These are phyloP conservation scores for Dryas drummondii DNA, from an alignment of 306 rosid genomes.

Conservation along the genomic window DNA sequence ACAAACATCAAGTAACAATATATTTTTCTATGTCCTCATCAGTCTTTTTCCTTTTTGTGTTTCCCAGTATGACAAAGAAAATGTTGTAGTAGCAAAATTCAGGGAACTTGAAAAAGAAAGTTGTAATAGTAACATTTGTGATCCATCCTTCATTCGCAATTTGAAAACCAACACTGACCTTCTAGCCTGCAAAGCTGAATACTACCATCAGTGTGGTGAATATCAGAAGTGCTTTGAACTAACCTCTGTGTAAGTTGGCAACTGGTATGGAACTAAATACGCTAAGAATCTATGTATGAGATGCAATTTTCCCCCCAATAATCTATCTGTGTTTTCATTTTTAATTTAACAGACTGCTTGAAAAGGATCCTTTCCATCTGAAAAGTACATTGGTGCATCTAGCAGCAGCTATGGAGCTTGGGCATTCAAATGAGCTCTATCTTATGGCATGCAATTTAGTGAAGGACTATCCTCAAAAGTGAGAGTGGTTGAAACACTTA, in stretches of 20 bases:
- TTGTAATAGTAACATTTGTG: conserved; percentile 58
- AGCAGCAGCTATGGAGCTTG: conserved; percentile 97
- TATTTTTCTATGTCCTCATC: conserved; percentile 13
- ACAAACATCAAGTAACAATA: background rate
- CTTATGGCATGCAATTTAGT: conserved; percentile 94
- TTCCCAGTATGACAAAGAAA: conserved; percentile 83
- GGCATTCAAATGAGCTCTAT: conserved; percentile 94
- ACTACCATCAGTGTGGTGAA: conserved; percentile 94
- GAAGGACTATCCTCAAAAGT: conserved; percentile 98
- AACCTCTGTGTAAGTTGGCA: conserved; percentile 75
- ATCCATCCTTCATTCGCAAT: conserved; percentile 57
- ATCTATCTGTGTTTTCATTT: conserved; percentile 12
- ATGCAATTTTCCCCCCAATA: background rate
- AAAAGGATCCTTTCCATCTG: conserved; percentile 91
- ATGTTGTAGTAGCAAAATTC: conserved; percentile 74
- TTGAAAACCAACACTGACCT: conserved; percentile 82
- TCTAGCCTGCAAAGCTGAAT: conserved; percentile 97
- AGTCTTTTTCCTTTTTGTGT: conserved; percentile 23
- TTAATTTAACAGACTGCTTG: conserved; percentile 67
- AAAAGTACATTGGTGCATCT: conserved; percentile 89
- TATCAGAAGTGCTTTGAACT: conserved; percentile 95
- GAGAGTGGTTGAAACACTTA: conserved; percentile 30
- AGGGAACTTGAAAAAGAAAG: conserved; percentile 77
- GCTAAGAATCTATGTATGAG: background rate
- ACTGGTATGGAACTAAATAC: conserved; percentile 24